Conservation (phyloP, 148 eudicot genomes). For the Cornus florida region DNA sequence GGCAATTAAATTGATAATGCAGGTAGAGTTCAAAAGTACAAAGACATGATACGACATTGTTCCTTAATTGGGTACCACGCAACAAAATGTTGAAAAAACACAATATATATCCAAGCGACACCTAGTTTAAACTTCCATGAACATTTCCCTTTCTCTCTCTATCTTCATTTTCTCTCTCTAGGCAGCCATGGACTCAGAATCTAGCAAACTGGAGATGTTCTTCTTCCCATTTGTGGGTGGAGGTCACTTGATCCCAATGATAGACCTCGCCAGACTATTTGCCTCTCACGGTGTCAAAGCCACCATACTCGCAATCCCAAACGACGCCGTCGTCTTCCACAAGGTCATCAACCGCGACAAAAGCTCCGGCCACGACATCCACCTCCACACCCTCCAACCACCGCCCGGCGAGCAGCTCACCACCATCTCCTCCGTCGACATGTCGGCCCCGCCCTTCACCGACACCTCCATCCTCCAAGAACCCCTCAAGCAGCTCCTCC, state of each 20-base stretch:
- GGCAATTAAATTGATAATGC: no score
- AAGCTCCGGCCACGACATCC: slow-evolving; percentile 3
- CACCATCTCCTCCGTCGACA: slow-evolving; percentile 5
- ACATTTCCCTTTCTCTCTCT: neutral
- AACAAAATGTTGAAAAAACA: no score
- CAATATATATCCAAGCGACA: no score
- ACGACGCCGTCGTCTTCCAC: slow-evolving; percentile 14
- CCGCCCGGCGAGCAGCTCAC: neutral
- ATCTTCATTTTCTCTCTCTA: neutral
- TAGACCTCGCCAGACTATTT: no score
- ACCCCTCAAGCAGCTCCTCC: slow-evolving; percentile 8
- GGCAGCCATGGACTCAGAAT: neutral
- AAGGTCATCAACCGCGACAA: slow-evolving; percentile 1
- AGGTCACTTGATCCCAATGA: slow-evolving; percentile 26
- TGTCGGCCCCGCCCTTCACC: slow-evolving; percentile 10
- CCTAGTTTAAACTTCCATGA: no score
- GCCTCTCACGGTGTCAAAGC: no score
- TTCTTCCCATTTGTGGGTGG: slow-evolving; percentile 7
- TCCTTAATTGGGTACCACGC: no score
- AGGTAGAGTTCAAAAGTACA: no score
- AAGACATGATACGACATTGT: no score
- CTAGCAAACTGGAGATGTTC: neutral
- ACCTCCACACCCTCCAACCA: slow-evolving; percentile 13
- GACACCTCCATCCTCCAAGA: slow-evolving; percentile 16
- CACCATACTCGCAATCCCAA: no score